Evolutionary conservation across 2,329 filamentous ascomycete species (phyloP).

Genomic region (Akanthomyces muscarius): DNA sequence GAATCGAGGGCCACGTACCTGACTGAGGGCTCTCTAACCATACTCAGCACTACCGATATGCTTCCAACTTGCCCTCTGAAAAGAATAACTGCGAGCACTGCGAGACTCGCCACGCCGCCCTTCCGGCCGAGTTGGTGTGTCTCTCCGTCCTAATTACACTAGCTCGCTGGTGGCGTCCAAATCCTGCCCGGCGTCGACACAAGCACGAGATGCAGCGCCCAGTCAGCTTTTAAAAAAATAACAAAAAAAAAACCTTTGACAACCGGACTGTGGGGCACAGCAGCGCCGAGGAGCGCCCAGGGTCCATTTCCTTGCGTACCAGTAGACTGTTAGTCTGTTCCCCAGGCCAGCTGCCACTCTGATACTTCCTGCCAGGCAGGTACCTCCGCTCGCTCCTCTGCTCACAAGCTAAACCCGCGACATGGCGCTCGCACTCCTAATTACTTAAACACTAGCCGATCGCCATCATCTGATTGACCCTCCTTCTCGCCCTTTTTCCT

Average conservation of each 20-base stretch:
- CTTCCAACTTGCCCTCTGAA: no score
- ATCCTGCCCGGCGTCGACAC: constrained; percentile 3
- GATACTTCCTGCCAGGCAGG: not conserved
- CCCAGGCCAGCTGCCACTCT: constrained; percentile 5
- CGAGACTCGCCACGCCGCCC: not conserved
- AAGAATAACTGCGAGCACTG: no score
- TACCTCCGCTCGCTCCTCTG: not conserved
- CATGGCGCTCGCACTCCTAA: not conserved
- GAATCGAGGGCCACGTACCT: no score
- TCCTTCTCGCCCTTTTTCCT: not conserved
- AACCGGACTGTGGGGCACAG: not conserved
- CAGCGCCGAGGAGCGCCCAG: constrained; percentile 7
- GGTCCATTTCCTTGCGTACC: constrained; percentile 6
- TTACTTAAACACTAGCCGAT: constrained; percentile 15
- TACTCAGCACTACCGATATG: no score
- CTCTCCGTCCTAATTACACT: not conserved
- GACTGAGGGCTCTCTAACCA: no score
- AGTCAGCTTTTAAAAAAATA: not conserved
- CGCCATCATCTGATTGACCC: constrained; percentile 9
- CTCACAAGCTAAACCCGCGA: constrained; percentile 14
- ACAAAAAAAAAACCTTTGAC: not conserved
- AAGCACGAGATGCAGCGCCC: not conserved
- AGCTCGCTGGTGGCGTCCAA: not conserved
- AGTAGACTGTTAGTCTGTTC: not conserved
- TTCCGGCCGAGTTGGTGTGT: not conserved